A percentile compares a stretch with the other conserved stretches of the same genome.
Evolutionary conservation across 2,329 filamentous ascomycete species (phyloP).

Genomic region (Xylariales sp.): DNA sequence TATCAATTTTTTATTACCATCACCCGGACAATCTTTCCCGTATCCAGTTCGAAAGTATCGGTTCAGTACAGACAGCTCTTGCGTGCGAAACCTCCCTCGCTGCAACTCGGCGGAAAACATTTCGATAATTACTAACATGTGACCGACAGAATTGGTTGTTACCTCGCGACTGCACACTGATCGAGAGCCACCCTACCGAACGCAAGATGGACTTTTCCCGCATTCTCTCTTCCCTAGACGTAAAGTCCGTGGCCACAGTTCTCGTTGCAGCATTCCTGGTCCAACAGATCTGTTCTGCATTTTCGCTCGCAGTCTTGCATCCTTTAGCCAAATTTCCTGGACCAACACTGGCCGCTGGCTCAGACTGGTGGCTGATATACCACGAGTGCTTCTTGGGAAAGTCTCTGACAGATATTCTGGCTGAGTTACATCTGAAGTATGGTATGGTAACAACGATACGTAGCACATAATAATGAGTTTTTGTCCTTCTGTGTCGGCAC

Average conservation of each 20-base stretch:
- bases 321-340: background rate
- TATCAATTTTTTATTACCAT: no score
- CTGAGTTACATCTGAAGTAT: background rate
- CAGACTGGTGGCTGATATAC: slow-evolving; percentile 2
- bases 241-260: background rate
- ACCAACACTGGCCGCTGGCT: background rate
- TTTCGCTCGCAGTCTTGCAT: background rate
- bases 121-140: no score
- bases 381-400: slow-evolving; percentile 1
- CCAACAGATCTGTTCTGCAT: background rate
- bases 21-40: no score
- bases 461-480: no score
- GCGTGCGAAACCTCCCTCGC: no score
- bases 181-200: background rate
- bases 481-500: no score
- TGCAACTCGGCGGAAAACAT: no score
- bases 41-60: no score
- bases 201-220: slow-evolving; percentile 1
- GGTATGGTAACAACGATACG: no score
- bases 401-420: background rate
- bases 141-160: background rate
- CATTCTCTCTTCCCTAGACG: background rate
- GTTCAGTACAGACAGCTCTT: no score
- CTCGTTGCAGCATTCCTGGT: slow-evolving; percentile 1
- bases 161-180: background rate